Evolutionary conservation across 306 rosid species (phyloP).

Genomic region (Benincasa hispida): DNA sequence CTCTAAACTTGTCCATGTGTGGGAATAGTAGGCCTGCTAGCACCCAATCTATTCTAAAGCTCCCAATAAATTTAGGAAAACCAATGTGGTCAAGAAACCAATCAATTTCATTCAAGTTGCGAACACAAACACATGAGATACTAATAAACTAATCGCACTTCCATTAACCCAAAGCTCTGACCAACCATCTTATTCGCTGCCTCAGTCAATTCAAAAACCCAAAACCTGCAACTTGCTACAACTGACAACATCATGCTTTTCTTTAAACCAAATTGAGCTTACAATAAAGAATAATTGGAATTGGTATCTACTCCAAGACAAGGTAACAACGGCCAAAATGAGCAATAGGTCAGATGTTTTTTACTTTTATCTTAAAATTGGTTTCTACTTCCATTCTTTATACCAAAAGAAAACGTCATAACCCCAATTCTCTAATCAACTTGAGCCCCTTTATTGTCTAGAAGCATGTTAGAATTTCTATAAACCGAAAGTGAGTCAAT

Average conservation of each 20-base stretch:
- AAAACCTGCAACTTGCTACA: background rate
- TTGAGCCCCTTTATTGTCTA: background rate
- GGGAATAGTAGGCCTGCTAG: background rate
- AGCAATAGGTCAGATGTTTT: no score
- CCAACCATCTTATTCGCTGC: background rate
- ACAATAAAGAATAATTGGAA: background rate
- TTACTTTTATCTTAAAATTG: no score
- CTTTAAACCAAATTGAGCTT: background rate
- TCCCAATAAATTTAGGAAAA: background rate
- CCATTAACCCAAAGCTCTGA: background rate
- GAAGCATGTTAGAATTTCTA: background rate
- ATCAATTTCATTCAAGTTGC: background rate
- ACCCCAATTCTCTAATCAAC: background rate
- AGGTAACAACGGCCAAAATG: no score
- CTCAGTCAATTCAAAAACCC: background rate
- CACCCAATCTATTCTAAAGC: background rate
- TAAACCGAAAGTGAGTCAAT: background rate
- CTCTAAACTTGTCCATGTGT: background rate
- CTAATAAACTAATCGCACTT: background rate
- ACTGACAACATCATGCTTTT: background rate
- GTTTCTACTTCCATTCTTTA: no score
- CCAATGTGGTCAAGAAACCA: background rate
- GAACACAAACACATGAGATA: background rate
- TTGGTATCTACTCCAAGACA: background rate
- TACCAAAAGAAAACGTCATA: background rate